Percentiles rank a stretch among this genome's conserved stretches.
These are phyloP conservation scores for Ustilago bromivora DNA, from an alignment of 1,284 basidiomycete genomes.

Conservation along the genomic window DNA sequence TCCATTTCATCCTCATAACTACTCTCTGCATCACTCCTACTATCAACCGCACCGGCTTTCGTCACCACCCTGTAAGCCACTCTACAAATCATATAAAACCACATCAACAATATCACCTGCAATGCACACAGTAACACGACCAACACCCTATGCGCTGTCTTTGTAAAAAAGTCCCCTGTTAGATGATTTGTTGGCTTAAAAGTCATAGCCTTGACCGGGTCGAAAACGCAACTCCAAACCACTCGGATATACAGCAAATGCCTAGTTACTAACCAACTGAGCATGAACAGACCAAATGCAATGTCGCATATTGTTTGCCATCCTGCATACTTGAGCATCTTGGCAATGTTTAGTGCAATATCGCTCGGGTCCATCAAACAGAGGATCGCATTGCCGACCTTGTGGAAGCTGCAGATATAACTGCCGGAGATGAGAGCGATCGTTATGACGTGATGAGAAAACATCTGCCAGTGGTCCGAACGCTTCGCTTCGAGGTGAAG, in stretches of 20 bases:
- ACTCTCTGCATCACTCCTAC: slow-evolving; percentile 60
- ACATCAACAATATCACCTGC: slow-evolving; percentile 80
- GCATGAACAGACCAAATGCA: slow-evolving; percentile 78
- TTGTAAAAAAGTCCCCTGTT: slow-evolving; percentile 33
- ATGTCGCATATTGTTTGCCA: slow-evolving; percentile 79
- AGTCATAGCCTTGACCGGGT: slow-evolving; percentile 30
- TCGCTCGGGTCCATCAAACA: slow-evolving; percentile 93
- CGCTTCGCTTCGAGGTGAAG: slow-evolving; percentile 90
- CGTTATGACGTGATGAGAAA: slow-evolving; percentile 92
- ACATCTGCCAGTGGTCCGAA: slow-evolving; percentile 96
- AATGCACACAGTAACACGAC: slow-evolving; percentile 50
- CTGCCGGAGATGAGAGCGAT: slow-evolving; percentile 81
- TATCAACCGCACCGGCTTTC: slow-evolving; percentile 83
- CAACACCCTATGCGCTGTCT: slow-evolving; percentile 29
- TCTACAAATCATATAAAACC: slow-evolving; percentile 86
- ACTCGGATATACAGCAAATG: slow-evolving; percentile 62
- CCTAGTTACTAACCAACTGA: slow-evolving; percentile 63
- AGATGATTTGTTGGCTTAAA: slow-evolving; percentile 24
- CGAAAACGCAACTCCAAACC: slow-evolving; percentile 53
- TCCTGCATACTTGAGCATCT: slow-evolving; percentile 89
- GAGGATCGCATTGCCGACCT: slow-evolving; percentile 87
- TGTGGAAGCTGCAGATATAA: slow-evolving; percentile 86
- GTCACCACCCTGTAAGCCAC: slow-evolving; percentile 83
- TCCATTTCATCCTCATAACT: slow-evolving; percentile 36
- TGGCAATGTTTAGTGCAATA: slow-evolving; percentile 86